Evolutionary conservation across 2,329 filamentous ascomycete genomes (phyloP).

Genomic region (Graphilbum fragrans): DNA sequence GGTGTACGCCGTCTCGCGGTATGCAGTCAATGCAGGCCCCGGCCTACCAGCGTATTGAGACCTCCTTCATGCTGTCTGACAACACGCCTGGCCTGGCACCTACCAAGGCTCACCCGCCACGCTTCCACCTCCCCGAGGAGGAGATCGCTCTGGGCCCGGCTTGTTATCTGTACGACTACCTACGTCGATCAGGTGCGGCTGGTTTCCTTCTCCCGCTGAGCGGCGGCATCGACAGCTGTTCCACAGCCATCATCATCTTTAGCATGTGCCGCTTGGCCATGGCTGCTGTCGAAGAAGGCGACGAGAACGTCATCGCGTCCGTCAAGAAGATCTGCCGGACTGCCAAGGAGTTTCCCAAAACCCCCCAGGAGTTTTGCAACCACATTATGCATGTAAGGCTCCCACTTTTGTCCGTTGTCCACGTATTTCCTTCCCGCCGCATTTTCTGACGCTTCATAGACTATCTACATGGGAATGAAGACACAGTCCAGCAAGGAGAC

Average conservation of each 20-base stretch:
- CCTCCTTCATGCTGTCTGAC: slow-evolving; percentile 19
- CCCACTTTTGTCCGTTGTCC: neutral
- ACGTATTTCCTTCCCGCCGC: neutral
- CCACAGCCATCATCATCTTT: slow-evolving; percentile 28
- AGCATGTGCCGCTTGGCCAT: slow-evolving; percentile 45
- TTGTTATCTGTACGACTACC: slow-evolving; percentile 50
- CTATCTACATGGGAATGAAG: slow-evolving; percentile 58
- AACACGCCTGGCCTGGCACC: slow-evolving; percentile 16
- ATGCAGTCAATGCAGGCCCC: slow-evolving; percentile 41
- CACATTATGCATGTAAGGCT: slow-evolving; percentile 14
- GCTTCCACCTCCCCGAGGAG: slow-evolving; percentile 49
- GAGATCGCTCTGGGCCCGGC: slow-evolving; percentile 54
- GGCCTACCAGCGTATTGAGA: slow-evolving; percentile 31
- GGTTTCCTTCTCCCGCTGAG: slow-evolving; percentile 45
- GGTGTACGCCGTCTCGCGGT: slow-evolving; percentile 42
- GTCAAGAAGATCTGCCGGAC: slow-evolving; percentile 23
- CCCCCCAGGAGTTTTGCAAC: slow-evolving; percentile 46
- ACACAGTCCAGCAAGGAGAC: slow-evolving; percentile 57
- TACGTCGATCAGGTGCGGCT: slow-evolving; percentile 32
- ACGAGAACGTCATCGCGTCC: slow-evolving; percentile 23
- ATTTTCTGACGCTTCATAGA: slow-evolving; percentile 22
- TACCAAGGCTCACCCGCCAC: slow-evolving; percentile 26
- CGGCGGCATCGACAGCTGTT: slow-evolving; percentile 47
- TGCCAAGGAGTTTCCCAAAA: slow-evolving; percentile 30
- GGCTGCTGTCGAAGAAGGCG: slow-evolving; percentile 32